Percentiles rank a stretch among this genome's conserved stretches.
phyloP scores from a whole-genome alignment of 1,139 yeast genomes.

The Diutina scorzettiae region DNA sequence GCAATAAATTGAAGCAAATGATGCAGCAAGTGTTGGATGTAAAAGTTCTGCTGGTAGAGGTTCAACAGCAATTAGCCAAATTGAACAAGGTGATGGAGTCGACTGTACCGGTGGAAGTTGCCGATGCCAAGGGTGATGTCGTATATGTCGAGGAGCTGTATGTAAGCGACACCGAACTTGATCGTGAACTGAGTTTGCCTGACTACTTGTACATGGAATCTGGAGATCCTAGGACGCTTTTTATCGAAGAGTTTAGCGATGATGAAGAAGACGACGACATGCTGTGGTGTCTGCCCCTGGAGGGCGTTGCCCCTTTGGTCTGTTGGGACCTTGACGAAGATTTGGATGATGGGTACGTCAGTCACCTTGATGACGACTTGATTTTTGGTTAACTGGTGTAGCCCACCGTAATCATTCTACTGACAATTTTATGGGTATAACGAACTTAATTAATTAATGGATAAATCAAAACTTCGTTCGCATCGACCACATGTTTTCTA shows the following conservation, averaged over 20 bases:
- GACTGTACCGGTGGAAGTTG: background rate
- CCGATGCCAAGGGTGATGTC: background rate
- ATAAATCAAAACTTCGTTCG: too few species aligned
- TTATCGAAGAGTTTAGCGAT: slow-evolving; percentile 3
- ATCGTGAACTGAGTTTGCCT: slow-evolving; percentile 3
- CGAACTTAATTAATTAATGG: too few species aligned
- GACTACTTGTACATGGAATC: slow-evolving; percentile 3
- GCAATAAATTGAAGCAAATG: background rate
- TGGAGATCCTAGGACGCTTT: background rate
- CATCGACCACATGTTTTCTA: too few species aligned
- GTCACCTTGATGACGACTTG: slow-evolving; percentile 5
- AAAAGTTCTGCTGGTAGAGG: background rate
- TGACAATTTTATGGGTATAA: too few species aligned
- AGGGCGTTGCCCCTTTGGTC: background rate
- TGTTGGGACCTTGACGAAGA: background rate
- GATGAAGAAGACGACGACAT: background rate
- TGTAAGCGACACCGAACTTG: background rate
- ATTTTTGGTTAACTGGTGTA: slow-evolving; percentile 3
- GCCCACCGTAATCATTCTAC: too few species aligned
- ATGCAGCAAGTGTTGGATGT: background rate
- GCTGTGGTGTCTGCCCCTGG: slow-evolving; percentile 3
- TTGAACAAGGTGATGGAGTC: background rate
- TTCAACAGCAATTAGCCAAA: background rate
- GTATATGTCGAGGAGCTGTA: slow-evolving; percentile 3
- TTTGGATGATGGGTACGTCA: slow-evolving; percentile 1